Evolutionary conservation across 2,329 filamentous ascomycete species (phyloP).

Genomic region (Fusarium graminum): DNA sequence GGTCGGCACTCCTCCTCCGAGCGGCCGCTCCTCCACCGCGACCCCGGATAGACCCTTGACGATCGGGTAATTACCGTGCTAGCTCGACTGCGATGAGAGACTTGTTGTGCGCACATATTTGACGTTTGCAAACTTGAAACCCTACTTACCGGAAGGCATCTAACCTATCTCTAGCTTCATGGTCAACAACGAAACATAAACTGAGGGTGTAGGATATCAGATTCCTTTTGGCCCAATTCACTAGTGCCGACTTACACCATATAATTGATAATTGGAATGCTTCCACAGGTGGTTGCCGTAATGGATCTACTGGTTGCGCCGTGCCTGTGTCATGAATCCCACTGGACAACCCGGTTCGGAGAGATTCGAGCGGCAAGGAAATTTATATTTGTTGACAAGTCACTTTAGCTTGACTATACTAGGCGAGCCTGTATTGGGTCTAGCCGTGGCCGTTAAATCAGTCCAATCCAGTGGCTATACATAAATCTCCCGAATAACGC

Average conservation of each 20-base stretch:
- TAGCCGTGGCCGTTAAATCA: conserved; percentile 39
- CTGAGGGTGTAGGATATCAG: conserved; percentile 31
- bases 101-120: conserved; percentile 23
- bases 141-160: conserved; percentile 6
- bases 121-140: conserved; percentile 13
- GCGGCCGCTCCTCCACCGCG: conserved; percentile 35
- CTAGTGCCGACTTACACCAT: neutral
- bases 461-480: conserved; percentile 38
- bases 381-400: conserved; percentile 27
- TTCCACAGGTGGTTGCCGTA: neutral
- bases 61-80: conserved; percentile 31
- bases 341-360: conserved; percentile 15
- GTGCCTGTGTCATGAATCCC: conserved; percentile 21
- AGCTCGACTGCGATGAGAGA: conserved; percentile 28
- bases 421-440: conserved; percentile 30
- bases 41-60: conserved; percentile 21
- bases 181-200: conserved; percentile 24
- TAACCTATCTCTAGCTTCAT: neutral
- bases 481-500: conserved; percentile 17
- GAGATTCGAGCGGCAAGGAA: conserved; percentile 24
- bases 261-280: neutral
- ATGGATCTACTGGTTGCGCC: neutral
- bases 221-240: conserved; percentile 19
- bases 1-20: conserved; percentile 24
- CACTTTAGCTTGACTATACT: conserved; percentile 21